phyloP scores from a whole-genome alignment of 2,329 filamentous ascomycete genomes.

The Xylariomycetidae sp. region DNA sequence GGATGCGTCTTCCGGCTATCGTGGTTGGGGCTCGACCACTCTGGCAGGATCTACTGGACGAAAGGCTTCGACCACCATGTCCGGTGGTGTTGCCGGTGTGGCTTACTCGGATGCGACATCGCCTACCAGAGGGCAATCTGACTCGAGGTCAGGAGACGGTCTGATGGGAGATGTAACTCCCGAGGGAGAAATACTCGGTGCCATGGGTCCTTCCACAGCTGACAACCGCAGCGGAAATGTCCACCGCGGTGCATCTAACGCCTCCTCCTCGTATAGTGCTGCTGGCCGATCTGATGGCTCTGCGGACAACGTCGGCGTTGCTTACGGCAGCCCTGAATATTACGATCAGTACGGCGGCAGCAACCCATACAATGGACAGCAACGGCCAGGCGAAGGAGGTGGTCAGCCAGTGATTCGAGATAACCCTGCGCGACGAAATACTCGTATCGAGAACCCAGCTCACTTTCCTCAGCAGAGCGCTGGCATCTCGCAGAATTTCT shows the following conservation, averaged over 20 bases:
- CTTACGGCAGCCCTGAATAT: slow-evolving; percentile 46
- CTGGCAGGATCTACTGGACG: slow-evolving; percentile 63
- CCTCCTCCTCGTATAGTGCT: slow-evolving; percentile 90
- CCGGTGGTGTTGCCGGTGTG: slow-evolving; percentile 61
- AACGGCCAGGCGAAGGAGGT: slow-evolving; percentile 38
- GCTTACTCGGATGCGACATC: slow-evolving; percentile 72
- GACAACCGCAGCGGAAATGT: slow-evolving; percentile 66
- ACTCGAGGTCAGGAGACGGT: slow-evolving; percentile 65
- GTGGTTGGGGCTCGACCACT: slow-evolving; percentile 87
- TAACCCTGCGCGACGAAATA: slow-evolving; percentile 87
- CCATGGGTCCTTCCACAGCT: slow-evolving; percentile 68
- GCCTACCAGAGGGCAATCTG: slow-evolving; percentile 62
- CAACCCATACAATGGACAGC: slow-evolving; percentile 47
- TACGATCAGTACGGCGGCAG: slow-evolving; percentile 56
- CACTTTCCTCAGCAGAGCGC: slow-evolving; percentile 90
- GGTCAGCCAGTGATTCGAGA: slow-evolving; percentile 84
- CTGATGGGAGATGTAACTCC: slow-evolving; percentile 51
- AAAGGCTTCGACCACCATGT: slow-evolving; percentile 86
- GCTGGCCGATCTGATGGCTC: slow-evolving; percentile 70
- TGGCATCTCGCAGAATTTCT: slow-evolving; percentile 97
- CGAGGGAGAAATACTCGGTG: slow-evolving; percentile 80
- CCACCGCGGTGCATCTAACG: slow-evolving; percentile 86
- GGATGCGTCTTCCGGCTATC: slow-evolving; percentile 73
- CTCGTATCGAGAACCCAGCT: slow-evolving; percentile 85
- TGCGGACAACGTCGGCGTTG: slow-evolving; percentile 44